Base-by-base conservation (phyloP, 495 filamentous ascomycete species). In the Terfezia claveryi region DNA sequence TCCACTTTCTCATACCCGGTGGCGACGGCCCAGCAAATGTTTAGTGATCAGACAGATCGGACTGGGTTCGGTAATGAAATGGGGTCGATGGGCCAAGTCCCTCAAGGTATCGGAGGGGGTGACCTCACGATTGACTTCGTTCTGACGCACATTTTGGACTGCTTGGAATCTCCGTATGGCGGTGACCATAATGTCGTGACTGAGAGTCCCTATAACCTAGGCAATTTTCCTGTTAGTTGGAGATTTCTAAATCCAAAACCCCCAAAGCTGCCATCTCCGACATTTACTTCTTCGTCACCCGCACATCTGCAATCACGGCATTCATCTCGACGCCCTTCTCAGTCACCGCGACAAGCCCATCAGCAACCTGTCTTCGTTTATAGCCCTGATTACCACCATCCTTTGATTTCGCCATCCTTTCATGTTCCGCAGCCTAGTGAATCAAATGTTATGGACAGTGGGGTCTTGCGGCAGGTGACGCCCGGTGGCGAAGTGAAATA, bases 91-190 rank as follows among this genome's bases (percentile, higher is more conserved):
- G 27, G 27, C 4, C 27, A 32, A 32, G 27, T 32, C 27, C 41
- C 41, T 14, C 41, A 46, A 20, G 41, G 14, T 20, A 14, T 49
- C 37, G 49, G 49, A 9, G 54, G 38, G 17, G 44, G 44, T 17
- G 38, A 53, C 3, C 56, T 52, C 11, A 23, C 37, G 10, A 58
- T 54, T 46, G 56, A 55, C 8, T 32, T 14, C 14, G 5, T 58
- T 41, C 38, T 58, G 17, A 52, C 36, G 23, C 52, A 54, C 56
- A 54, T 58, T 37, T 14, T 58, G 10, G 51, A 51, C n/a, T 44
- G 41, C n/a, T 14, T 58, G 56, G 49, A 51, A 23, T n/a, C 52
- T 16, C 56, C 56, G n/a, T 58, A 54, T 38, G 52, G 56, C 4
- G 56, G 52, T 23, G 56, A 55, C 37, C 10, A 16, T 37, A 52